Percentiles rank a stretch among this genome's conserved stretches.
These are phyloP conservation scores for Leishmania tropica DNA, from an alignment of 208 protist species.

Conservation along the genomic window DNA sequence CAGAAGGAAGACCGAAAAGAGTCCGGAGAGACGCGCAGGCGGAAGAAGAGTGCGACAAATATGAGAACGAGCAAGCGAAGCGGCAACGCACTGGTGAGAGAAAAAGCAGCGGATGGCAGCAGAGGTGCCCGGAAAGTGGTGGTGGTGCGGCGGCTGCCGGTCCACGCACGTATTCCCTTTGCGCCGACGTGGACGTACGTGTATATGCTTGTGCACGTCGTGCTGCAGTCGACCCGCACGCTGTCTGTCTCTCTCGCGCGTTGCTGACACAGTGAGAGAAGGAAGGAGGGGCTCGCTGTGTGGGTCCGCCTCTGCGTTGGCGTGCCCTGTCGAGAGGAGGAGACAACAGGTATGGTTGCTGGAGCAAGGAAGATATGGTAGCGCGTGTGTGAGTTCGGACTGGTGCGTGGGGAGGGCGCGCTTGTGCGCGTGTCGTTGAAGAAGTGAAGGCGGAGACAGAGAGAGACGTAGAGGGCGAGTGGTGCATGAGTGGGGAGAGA, in stretches of 20 bases:
- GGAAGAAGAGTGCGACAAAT: background rate
- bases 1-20: background rate
- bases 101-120: background rate
- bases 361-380: background rate
- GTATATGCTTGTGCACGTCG: background rate
- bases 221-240: background rate
- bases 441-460: background rate
- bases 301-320: background rate
- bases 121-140: slow-evolving; percentile 19
- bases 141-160: background rate
- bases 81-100: background rate
- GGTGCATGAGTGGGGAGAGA: background rate
- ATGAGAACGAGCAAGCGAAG: background rate
- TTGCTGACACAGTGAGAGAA: background rate
- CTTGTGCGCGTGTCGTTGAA: background rate
- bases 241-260: background rate
- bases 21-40: background rate
- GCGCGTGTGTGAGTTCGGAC: background rate
- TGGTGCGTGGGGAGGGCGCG: background rate
- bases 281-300: background rate
- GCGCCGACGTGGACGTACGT: background rate
- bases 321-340: background rate
- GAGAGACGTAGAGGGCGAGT: background rate
- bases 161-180: background rate
- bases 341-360: background rate